These are phyloP conservation scores for Lentinula boryana DNA, from an alignment of 768 basidiomycete genomes.

Conservation along the genomic window DNA sequence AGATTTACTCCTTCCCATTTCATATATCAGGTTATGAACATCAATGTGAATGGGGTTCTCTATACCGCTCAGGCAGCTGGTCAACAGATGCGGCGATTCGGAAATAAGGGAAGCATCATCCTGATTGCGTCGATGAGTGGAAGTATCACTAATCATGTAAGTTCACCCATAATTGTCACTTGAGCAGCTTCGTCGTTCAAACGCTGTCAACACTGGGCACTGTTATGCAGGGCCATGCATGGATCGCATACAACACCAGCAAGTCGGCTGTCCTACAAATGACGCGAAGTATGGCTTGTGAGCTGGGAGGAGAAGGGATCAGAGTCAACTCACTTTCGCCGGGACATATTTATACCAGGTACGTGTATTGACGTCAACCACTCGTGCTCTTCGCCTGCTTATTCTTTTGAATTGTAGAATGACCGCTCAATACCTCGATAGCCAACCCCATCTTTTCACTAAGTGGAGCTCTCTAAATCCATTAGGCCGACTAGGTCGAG, in stretches of 20 bases:
- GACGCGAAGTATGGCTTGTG: slow-evolving; percentile 79
- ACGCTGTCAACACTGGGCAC: slow-evolving; percentile 1
- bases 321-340: slow-evolving; percentile 75
- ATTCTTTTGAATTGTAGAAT: slow-evolving; percentile 35
- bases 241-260: slow-evolving; percentile 73
- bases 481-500: slow-evolving; percentile 61
- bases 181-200: too few species aligned
- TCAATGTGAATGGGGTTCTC: slow-evolving; percentile 62
- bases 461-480: slow-evolving; percentile 71
- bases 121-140: slow-evolving; percentile 65
- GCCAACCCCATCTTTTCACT: slow-evolving; percentile 51
- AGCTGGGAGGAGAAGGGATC: slow-evolving; percentile 59
- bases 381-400: not conserved
- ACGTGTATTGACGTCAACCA: slow-evolving; percentile 10
- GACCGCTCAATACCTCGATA: slow-evolving; percentile 69
- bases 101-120: slow-evolving; percentile 52
- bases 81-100: slow-evolving; percentile 53
- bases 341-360: slow-evolving; percentile 71
- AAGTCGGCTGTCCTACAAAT: slow-evolving; percentile 78
- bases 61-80: slow-evolving; percentile 63
- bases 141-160: slow-evolving; percentile 52
- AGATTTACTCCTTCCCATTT: not conserved
- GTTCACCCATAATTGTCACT: slow-evolving; percentile 3
- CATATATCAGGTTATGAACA: slow-evolving; percentile 44
- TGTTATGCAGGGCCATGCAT: slow-evolving; percentile 54